Conservation (phyloP, 352 stramenopile genomes). For the Globisporangium paddicum region DNA sequence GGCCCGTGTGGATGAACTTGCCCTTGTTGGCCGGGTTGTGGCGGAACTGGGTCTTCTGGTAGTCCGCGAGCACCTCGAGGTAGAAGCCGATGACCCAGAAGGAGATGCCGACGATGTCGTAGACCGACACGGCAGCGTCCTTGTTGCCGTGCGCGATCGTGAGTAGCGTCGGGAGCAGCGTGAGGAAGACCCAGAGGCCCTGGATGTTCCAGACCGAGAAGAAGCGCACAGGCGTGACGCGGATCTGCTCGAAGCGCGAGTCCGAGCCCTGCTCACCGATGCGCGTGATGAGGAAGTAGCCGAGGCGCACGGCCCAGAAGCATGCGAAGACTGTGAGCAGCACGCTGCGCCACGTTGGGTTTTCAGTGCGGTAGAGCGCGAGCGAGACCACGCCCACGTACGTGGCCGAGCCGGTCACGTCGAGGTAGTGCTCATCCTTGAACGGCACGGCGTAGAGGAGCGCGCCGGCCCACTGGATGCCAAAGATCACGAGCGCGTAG, state of each 20-base stretch:
- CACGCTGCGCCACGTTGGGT: slow-evolving; percentile 38
- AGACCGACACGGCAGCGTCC: slow-evolving; percentile 17
- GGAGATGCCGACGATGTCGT: slow-evolving; percentile 36
- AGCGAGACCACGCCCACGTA: slow-evolving; percentile 48
- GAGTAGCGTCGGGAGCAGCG: slow-evolving; percentile 55
- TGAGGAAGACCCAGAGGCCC: slow-evolving; percentile 75
- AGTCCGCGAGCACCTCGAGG: slow-evolving; percentile 72
- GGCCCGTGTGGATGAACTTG: slow-evolving; percentile 72
- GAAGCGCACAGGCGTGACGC: slow-evolving; percentile 54
- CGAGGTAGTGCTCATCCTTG: slow-evolving; percentile 70
- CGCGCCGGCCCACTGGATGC: slow-evolving; percentile 54
- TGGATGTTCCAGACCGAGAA: slow-evolving; percentile 76
- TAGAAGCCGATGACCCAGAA: slow-evolving; percentile 70
- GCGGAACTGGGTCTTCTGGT: slow-evolving; percentile 81
- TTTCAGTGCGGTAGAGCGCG: slow-evolving; percentile 23
- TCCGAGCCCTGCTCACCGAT: slow-evolving; percentile 60
- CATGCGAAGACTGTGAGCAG: slow-evolving; percentile 57
- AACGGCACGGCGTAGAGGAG: slow-evolving; percentile 54
- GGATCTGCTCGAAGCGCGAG: slow-evolving; percentile 67
- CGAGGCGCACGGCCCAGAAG: slow-evolving; percentile 65
- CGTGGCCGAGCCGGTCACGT: slow-evolving; percentile 67
- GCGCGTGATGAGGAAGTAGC: slow-evolving; percentile 64
- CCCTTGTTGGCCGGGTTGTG: slow-evolving; percentile 53
- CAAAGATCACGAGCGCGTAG: slow-evolving; percentile 44
- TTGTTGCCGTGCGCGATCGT: slow-evolving; percentile 30